Evolutionary conservation across 257 asterid species (phyloP).

Genomic region (Ilex asprella): DNA sequence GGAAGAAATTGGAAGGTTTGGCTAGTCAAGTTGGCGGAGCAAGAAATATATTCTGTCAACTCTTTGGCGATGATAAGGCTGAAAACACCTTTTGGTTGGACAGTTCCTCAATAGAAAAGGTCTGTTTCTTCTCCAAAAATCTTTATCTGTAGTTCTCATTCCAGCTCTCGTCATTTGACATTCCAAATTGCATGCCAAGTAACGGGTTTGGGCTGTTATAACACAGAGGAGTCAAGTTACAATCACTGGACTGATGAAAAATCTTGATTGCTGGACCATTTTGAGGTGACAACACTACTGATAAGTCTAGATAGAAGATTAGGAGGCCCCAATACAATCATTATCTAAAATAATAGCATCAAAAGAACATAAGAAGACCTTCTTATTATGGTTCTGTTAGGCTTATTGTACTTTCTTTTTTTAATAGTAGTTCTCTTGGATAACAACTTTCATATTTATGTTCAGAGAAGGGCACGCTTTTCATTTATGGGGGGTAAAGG

Average conservation of each 20-base stretch:
- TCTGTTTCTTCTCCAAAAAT: conserved; percentile 22
- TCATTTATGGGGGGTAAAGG: conserved; percentile 98
- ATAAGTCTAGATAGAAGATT: no score
- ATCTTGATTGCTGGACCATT: no score
- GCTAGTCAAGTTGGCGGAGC: conserved; percentile 81
- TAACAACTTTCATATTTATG: conserved; percentile 24
- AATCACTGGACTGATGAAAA: no score
- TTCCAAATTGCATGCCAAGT: neutral
- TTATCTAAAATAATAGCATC: no score
- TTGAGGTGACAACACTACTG: no score
- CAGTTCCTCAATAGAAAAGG: conserved; percentile 93
- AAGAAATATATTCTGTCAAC: conserved; percentile 47
- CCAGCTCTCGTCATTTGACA: neutral
- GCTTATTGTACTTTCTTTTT: neutral
- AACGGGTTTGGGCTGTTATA: no score
- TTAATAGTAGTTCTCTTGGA: neutral
- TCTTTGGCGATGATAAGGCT: conserved; percentile 59
- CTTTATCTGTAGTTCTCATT: neutral
- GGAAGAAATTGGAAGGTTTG: conserved; percentile 63
- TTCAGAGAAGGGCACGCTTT: conserved; percentile 97
- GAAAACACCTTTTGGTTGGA: conserved; percentile 91
- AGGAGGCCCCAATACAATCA: no score
- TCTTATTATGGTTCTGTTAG: no score
- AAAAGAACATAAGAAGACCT: no score
- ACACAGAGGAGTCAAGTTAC: no score